These are phyloP conservation scores for Agrocybe pediades DNA, from an alignment of 768 basidiomycete species.

Conservation along the genomic window DNA sequence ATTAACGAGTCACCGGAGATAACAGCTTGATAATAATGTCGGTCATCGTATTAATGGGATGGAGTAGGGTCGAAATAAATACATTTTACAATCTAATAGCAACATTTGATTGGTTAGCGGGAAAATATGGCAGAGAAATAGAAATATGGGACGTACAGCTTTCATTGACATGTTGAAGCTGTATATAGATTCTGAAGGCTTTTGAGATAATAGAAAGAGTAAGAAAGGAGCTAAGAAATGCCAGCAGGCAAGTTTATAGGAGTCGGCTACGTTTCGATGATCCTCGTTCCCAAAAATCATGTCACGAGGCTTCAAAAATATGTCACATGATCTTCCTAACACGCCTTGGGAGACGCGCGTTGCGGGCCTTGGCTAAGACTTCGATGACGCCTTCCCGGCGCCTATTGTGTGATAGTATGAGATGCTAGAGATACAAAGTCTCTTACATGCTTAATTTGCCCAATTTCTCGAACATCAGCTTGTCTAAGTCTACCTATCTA, in stretches of 20 bases:
- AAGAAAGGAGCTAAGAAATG: slow-evolving; percentile 3
- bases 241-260: background rate
- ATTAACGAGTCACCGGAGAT: slow-evolving; percentile 90
- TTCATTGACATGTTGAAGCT: slow-evolving; percentile 69
- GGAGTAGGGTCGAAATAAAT: slow-evolving; percentile 17
- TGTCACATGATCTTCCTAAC: slow-evolving; percentile 1
- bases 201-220: slow-evolving; percentile 3
- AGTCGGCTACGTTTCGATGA: background rate
- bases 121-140: no score
- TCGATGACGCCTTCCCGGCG: no score
- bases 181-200: slow-evolving; percentile 2
- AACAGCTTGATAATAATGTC: slow-evolving; percentile 60
- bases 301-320: slow-evolving; percentile 9
- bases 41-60: slow-evolving; percentile 8
- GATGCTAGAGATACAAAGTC: no score
- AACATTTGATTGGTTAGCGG: background rate
- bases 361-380: no score
- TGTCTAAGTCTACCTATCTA: no score
- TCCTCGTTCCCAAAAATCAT: slow-evolving; percentile 1
- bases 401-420: no score
- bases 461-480: no score
- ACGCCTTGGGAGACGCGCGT: no score
- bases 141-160: slow-evolving; percentile 54
- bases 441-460: no score
- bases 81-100: slow-evolving; percentile 62